Conservation (phyloP, 768 basidiomycete species). For the Suillus lakei region DNA sequence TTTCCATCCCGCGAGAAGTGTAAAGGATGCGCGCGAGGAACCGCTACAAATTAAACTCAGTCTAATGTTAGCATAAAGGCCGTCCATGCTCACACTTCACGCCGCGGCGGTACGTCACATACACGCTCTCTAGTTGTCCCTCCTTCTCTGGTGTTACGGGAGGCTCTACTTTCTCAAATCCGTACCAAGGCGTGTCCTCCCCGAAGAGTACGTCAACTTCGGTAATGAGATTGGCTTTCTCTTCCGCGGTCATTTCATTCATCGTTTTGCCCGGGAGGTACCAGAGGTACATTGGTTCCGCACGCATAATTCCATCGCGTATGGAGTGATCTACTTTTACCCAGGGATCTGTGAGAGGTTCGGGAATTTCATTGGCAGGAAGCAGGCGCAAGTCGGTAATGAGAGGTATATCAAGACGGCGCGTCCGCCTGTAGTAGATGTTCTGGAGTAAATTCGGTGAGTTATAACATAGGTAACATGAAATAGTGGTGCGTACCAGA, state of each 20-base stretch:
- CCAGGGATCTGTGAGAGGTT: slow-evolving; percentile 59
- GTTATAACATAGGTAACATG: background rate
- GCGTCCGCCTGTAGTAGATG: slow-evolving; percentile 85
- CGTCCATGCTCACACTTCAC: slow-evolving; percentile 62
- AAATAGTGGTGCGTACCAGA: slow-evolving; percentile 48
- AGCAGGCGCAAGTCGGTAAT: slow-evolving; percentile 76
- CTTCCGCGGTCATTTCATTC: slow-evolving; percentile 59
- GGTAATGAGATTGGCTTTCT: slow-evolving; percentile 73
- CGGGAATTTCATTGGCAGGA: slow-evolving; percentile 55
- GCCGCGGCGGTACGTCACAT: slow-evolving; percentile 71
- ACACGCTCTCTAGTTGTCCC: slow-evolving; percentile 54
- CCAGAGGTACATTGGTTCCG: slow-evolving; percentile 74
- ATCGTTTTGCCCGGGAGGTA: slow-evolving; percentile 73
- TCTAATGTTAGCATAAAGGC: background rate
- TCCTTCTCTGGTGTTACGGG: slow-evolving; percentile 52
- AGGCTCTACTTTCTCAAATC: slow-evolving; percentile 75
- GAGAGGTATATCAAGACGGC: slow-evolving; percentile 80
- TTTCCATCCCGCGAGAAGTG: slow-evolving; percentile 84
- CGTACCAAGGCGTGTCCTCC: slow-evolving; percentile 82
- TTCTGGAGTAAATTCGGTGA: slow-evolving; percentile 41
- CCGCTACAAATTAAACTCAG: slow-evolving; percentile 43
- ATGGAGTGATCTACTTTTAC: slow-evolving; percentile 63
- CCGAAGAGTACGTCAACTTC: slow-evolving; percentile 93
- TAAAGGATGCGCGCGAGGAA: slow-evolving; percentile 75
- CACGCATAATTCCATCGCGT: slow-evolving; percentile 61